phyloP scores from a whole-genome alignment of 768 basidiomycete species.

The Amanita phalloides region DNA sequence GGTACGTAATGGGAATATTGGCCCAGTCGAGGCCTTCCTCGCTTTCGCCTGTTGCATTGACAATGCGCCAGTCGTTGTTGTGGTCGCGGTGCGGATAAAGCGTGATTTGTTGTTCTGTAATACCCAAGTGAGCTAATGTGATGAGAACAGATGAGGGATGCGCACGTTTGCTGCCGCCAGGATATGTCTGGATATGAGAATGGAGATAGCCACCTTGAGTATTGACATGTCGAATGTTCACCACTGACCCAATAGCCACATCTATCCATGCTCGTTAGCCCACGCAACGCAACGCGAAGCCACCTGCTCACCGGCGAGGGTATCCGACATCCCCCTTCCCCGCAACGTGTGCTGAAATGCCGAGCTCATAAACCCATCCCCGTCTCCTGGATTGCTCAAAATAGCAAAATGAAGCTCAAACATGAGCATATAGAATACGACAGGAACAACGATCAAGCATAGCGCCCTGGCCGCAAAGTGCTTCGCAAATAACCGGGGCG shows the following conservation, averaged over 20 bases:
- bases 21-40: slow-evolving; percentile 32
- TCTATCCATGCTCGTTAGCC: slow-evolving; percentile 32
- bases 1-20: slow-evolving; percentile 43
- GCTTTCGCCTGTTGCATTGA: slow-evolving; percentile 55
- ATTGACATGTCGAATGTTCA: slow-evolving; percentile 84
- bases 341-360: slow-evolving; percentile 95
- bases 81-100: slow-evolving; percentile 97
- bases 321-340: slow-evolving; percentile 87
- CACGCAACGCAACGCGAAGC: background rate
- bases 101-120: slow-evolving; percentile 91
- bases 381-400: slow-evolving; percentile 84
- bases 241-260: slow-evolving; percentile 71
- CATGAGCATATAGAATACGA: slow-evolving; percentile 92
- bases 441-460: slow-evolving; percentile 80
- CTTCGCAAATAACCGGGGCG: slow-evolving; percentile 61
- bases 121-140: background rate
- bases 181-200: slow-evolving; percentile 87
- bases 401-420: slow-evolving; percentile 93
- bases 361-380: slow-evolving; percentile 98
- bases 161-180: slow-evolving; percentile 80
- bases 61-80: slow-evolving; percentile 90
- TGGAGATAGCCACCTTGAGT: slow-evolving; percentile 99
- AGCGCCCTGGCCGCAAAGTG: slow-evolving; percentile 88
- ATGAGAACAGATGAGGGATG: background rate
- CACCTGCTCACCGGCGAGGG: slow-evolving; percentile 60